Percentiles rank a stretch among this genome's conserved stretches.
These are phyloP conservation scores for Ophiostoma ulmi DNA, from an alignment of 2,329 filamentous ascomycete species.

Conservation along the genomic window DNA sequence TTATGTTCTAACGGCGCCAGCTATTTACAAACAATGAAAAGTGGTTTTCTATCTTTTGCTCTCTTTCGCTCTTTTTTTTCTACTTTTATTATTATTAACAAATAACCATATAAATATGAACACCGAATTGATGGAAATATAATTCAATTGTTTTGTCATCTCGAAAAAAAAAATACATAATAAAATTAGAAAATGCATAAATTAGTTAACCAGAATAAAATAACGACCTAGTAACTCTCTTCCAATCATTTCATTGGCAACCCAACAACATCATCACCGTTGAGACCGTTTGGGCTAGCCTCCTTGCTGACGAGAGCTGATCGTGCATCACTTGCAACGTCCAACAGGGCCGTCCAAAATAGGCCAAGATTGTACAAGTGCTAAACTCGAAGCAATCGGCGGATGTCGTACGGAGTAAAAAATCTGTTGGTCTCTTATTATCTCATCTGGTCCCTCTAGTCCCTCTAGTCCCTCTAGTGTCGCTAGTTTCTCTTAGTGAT, in stretches of 20 bases:
- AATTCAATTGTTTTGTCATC: no score
- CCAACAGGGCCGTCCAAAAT: background rate
- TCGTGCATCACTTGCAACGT: conserved; percentile 1
- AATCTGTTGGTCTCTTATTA: background rate
- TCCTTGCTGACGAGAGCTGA: background rate
- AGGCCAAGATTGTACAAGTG: background rate
- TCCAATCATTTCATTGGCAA: background rate
- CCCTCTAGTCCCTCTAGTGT: background rate
- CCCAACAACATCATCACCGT: conserved; percentile 2
- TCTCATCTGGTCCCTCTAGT: background rate
- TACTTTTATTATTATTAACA: no score
- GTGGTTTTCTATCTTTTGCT: no score
- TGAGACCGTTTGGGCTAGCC: conserved; percentile 12
- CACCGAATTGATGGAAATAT: no score
- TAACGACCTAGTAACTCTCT: background rate
- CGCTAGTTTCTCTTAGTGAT: background rate
- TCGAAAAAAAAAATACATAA: no score
- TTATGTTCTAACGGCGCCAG: no score
- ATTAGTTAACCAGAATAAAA: background rate
- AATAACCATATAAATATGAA: no score
- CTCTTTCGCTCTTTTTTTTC: no score
- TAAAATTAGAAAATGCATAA: no score
- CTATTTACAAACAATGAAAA: no score
- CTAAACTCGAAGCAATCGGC: background rate
- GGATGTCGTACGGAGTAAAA: background rate